Conservation (phyloP, 805 yeast genomes). For the Sungouiella thailandica region DNA sequence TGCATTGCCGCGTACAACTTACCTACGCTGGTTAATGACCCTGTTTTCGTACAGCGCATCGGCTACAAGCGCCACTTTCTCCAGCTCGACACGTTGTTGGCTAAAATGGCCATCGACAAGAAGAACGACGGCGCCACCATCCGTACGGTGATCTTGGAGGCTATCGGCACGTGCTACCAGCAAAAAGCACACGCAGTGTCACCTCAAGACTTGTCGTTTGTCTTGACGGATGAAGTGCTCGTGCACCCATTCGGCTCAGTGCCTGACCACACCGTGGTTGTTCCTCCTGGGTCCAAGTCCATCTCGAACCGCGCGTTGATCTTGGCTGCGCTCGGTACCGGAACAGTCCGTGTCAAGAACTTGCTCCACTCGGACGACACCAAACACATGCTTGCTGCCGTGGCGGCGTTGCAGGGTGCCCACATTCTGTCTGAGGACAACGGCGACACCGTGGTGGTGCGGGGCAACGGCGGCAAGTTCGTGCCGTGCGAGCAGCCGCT, state of each 20-base stretch:
- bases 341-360: conserved; percentile 78
- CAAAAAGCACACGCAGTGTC: conserved; percentile 78
- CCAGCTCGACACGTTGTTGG: conserved; percentile 68
- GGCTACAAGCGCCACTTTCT: conserved; percentile 58
- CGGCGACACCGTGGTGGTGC: conserved; percentile 83
- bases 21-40: conserved; percentile 75
- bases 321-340: conserved; percentile 86
- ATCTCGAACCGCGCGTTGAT: conserved; percentile 93
- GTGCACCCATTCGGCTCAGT: conserved; percentile 52
- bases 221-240: conserved; percentile 73
- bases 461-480: conserved; percentile 79
- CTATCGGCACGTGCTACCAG: conserved; percentile 87
- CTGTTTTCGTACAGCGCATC: conserved; percentile 57
- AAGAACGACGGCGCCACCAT: conserved; percentile 92
- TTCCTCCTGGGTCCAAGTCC: conserved; percentile 97
- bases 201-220: conserved; percentile 75
- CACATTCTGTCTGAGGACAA: conserved; percentile 75
- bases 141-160: conserved; percentile 76
- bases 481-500: conserved; percentile 60
- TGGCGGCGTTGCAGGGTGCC: conserved; percentile 75
- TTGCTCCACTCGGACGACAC: conserved; percentile 95
- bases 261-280: conserved; percentile 43
- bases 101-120: conserved; percentile 93
- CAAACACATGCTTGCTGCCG: conserved; percentile 88
- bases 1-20: conserved; percentile 81